These are phyloP conservation scores for Rhodotorula mucilaginosa DNA, from an alignment of 1,284 basidiomycete species.

Conservation along the genomic window DNA sequence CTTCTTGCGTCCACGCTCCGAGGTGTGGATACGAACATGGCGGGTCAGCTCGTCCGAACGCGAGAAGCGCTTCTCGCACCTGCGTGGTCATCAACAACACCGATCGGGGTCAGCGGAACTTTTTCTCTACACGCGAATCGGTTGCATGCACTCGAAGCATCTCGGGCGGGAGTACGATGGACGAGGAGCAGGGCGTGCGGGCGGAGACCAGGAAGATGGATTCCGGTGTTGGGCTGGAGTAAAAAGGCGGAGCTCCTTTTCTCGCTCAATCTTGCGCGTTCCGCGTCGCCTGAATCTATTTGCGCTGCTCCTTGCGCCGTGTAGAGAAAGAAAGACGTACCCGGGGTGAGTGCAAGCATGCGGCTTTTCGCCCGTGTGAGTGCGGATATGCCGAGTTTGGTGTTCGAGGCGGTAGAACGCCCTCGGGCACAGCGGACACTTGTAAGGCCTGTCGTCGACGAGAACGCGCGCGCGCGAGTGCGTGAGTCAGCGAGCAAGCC, in stretches of 20 bases:
- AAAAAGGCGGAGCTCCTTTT: not conserved
- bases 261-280: not conserved
- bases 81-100: not conserved
- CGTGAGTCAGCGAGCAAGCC: not conserved
- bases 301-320: too few relatives aligned
- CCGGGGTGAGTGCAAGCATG: constrained; percentile 87
- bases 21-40: constrained; percentile 86
- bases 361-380: constrained; percentile 97
- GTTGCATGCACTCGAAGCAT: too few relatives aligned
- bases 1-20: constrained; percentile 45
- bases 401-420: constrained; percentile 44
- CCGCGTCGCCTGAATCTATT: not conserved
- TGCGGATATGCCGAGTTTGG: constrained; percentile 94
- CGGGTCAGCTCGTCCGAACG: constrained; percentile 95
- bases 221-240: not conserved
- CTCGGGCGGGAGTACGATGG: not conserved
- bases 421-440: constrained; percentile 53
- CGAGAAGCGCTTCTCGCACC: constrained; percentile 97
- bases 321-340: constrained; percentile 13
- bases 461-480: constrained; percentile 11
- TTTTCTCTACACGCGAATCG: not conserved
- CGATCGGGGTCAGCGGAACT: not conserved
- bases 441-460: constrained; percentile 69
- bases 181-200: not conserved
- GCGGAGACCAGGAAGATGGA: not conserved